phyloP scores from a whole-genome alignment of 202 grass and related monocot species.

The Hordeum pubiflorum region DNA sequence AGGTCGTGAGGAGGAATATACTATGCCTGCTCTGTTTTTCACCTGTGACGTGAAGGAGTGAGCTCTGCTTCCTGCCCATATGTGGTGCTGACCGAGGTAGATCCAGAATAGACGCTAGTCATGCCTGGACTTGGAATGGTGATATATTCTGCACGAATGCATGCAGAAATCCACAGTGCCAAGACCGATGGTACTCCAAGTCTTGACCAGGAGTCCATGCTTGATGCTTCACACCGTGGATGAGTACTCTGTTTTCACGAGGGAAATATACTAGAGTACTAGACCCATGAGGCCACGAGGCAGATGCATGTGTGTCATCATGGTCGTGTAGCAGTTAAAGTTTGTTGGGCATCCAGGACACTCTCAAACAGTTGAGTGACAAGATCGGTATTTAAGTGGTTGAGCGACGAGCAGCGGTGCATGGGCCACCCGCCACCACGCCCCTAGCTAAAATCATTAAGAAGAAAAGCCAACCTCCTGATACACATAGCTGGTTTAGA shows the following conservation, averaged over 20 bases:
- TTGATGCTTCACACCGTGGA: not conserved
- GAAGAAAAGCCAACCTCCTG: slow-evolving; percentile 13
- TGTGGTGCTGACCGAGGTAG: not conserved
- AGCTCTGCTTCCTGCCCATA: not conserved
- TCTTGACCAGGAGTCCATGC: not conserved
- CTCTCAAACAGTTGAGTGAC: slow-evolving; percentile 23
- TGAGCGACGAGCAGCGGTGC: slow-evolving; percentile 23
- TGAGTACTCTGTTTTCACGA: not conserved
- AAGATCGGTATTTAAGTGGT: slow-evolving; percentile 31
- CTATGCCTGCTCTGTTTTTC: slow-evolving; percentile 11
- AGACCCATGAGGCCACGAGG: not conserved
- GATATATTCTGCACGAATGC: not conserved
- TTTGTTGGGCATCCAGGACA: slow-evolving; percentile 25
- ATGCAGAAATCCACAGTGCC: not conserved
- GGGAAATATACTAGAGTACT: not conserved
- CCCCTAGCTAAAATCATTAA: slow-evolving; percentile 20
- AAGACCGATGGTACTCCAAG: not conserved
- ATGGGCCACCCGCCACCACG: slow-evolving; percentile 35
- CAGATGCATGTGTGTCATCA: not conserved
- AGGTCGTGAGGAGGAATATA: not conserved
- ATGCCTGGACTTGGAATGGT: not conserved
- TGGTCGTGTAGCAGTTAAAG: slow-evolving; percentile 28
- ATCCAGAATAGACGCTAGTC: not conserved
- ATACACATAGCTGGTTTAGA: not conserved
- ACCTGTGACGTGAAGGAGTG: not conserved